Conservation (phyloP, 108 stramenopile species). For the Schizochytrium sp. region DNA sequence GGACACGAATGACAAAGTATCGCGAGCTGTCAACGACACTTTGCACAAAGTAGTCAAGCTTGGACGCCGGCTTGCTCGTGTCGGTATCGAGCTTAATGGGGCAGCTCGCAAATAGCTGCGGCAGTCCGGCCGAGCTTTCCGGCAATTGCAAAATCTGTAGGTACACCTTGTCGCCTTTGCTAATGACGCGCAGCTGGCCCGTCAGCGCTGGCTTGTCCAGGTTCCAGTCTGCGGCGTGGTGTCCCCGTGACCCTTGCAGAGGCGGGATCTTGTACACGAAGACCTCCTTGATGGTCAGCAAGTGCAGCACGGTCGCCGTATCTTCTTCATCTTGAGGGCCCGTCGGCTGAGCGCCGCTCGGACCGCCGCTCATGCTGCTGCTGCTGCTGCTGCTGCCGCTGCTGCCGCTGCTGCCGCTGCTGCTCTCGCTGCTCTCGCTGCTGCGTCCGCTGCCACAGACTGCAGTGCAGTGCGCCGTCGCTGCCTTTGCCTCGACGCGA, state of each 20-base stretch:
- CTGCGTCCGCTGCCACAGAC: too few species aligned
- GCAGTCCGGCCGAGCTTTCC: not conserved
- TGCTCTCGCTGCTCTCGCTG: too few species aligned
- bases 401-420: too few species aligned
- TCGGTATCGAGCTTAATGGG: not conserved
- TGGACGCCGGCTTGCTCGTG: not conserved
- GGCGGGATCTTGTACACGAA: slow-evolving; percentile 22
- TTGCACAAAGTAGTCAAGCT: not conserved
- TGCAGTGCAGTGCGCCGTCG: too few species aligned
- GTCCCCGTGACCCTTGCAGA: not conserved
- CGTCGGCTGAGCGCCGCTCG: too few species aligned
- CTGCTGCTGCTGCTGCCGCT: too few species aligned
- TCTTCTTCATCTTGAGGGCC: not conserved
- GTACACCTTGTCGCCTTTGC: slow-evolving; percentile 4
- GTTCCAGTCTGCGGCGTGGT: not conserved
- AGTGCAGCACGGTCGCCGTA: not conserved
- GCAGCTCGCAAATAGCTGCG: slow-evolving; percentile 1
- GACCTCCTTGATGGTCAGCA: not conserved
- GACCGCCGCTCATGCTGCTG: too few species aligned
- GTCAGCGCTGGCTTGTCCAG: not conserved
- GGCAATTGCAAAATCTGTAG: not conserved
- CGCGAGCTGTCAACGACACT: not conserved
- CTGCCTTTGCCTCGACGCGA: too few species aligned
- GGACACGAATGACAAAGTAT: slow-evolving; percentile 4
- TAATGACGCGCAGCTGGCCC: not conserved